Evolutionary conservation across 805 yeast genomes (phyloP), one percentile per base, ranked within the genome.

Genomic region (Saccharomycopsis babjevae): DNA sequence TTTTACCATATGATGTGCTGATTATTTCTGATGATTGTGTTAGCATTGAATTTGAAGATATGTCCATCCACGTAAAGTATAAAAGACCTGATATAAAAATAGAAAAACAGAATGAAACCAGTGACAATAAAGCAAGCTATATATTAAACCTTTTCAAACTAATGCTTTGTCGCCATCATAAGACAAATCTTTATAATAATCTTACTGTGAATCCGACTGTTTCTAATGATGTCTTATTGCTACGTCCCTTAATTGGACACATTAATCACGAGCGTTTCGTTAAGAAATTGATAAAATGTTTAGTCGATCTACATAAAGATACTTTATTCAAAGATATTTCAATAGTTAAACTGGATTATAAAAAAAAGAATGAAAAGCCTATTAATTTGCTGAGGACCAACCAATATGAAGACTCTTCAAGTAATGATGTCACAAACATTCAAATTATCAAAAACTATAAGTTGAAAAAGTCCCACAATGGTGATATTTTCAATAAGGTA

Each of bases 41-140:
- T 22, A 76, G 80, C 0, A 77, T 89, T 52, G 89, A 88, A 63
- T 72, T 87, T 20, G 79, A 82, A 50, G 83, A 85, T 64, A 87
- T 85, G 63, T 74, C 81, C 42, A 74, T 92, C 42, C 96, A 88
- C 69, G 79, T 92, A 57, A 94, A 86, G 64, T 75, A 83, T n/a
- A 77, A 83, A 16, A 74, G 79, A 3, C 74, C 60, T 3, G 50
- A 42, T 30, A 16, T 40, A 13, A 39, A 46, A 13, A 46, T 39
- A 42, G 50, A 54, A 32, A 20, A 32, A 5, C 36, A 15, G 36
- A 57, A 7, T 43, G 67, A 64, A 50, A 70, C 70, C 57, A 69
- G 74, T 43, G 73, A 74, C 60, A 69, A 67, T 30, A 72, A 76
- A 59, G 89, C 92, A 5, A 82, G 83, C 59, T 74, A 80, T 34